These are phyloP conservation scores for Gossypium davidsonii DNA, from an alignment of 441 rosid species.

Conservation along the genomic window DNA sequence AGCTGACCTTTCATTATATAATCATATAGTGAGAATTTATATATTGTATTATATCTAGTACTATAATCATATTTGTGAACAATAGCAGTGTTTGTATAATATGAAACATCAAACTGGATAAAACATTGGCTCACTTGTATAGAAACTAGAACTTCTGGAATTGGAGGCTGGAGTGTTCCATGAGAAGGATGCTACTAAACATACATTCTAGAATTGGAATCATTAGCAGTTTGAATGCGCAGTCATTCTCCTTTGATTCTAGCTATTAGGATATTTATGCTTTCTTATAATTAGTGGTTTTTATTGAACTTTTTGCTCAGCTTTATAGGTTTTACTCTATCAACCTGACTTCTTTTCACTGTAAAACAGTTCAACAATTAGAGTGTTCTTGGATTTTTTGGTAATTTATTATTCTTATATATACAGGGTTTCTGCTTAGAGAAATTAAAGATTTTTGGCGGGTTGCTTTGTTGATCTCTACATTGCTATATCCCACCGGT, in stretches of 20 bases:
- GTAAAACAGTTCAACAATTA: background rate
- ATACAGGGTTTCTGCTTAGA: constrained; percentile 65
- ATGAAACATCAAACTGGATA: background rate
- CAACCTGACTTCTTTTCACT: background rate
- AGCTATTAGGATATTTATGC: background rate
- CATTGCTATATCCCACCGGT: constrained; percentile 43
- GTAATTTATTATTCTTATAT: background rate
- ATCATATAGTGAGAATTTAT: background rate
- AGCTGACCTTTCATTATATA: background rate
- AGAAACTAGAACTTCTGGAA: background rate
- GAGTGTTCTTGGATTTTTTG: background rate
- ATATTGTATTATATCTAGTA: background rate
- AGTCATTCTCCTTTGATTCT: background rate
- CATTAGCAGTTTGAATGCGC: background rate
- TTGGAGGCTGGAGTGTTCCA: background rate
- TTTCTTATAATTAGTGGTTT: constrained; percentile 2
- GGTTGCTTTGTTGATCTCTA: constrained; percentile 61
- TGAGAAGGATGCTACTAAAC: background rate
- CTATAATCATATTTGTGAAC: background rate
- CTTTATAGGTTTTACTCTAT: background rate
- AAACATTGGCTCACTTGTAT: background rate
- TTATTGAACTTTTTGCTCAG: background rate
- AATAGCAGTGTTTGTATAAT: background rate
- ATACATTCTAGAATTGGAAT: background rate
- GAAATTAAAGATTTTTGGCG: constrained; percentile 87